Conservation (phyloP, 2,329 filamentous ascomycete genomes). For the Epichloe amarillans region DNA sequence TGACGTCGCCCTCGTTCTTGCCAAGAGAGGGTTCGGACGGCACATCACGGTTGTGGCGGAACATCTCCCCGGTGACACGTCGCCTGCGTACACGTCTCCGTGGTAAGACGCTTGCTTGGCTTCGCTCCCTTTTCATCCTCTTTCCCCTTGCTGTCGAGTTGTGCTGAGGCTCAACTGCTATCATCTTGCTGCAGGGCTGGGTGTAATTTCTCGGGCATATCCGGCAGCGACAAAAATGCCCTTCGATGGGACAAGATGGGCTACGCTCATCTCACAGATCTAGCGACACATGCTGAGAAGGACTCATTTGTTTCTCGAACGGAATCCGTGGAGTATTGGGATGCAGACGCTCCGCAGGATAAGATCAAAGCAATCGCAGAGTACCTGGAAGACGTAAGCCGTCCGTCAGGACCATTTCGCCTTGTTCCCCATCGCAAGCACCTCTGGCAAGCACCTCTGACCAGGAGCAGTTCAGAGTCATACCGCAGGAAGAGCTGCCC, state of each 20-base stretch:
- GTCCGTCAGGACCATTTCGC: slow-evolving; percentile 1
- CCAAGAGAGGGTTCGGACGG: slow-evolving; percentile 30
- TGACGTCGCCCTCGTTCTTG: slow-evolving; percentile 29
- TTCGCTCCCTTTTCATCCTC: too few species aligned
- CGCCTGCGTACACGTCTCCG: neutral
- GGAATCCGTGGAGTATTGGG: slow-evolving; percentile 27
- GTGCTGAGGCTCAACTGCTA: too few species aligned
- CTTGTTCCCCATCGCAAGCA: too few species aligned
- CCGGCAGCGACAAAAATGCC: slow-evolving; percentile 26
- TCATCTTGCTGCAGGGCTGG: slow-evolving; percentile 20
- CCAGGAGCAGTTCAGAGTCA: slow-evolving; percentile 15
- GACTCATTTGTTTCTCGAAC: slow-evolving; percentile 24
- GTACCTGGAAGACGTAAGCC: slow-evolving; percentile 25
- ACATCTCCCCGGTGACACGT: slow-evolving; percentile 25
- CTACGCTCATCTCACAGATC: slow-evolving; percentile 22
- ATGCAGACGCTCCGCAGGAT: slow-evolving; percentile 22
- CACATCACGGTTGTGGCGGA: slow-evolving; percentile 26
- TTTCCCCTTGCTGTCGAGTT: too few species aligned
- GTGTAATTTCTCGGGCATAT: slow-evolving; percentile 31
- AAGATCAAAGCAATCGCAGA: slow-evolving; percentile 27
- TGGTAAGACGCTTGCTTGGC: neutral
- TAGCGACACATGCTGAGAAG: slow-evolving; percentile 18
- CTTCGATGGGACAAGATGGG: slow-evolving; percentile 28
- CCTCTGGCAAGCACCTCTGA: too few species aligned
- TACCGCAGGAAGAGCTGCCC: slow-evolving; percentile 16